Conservation (phyloP, 2,329 filamentous ascomycete species). For the Hypoxylon sp. region DNA sequence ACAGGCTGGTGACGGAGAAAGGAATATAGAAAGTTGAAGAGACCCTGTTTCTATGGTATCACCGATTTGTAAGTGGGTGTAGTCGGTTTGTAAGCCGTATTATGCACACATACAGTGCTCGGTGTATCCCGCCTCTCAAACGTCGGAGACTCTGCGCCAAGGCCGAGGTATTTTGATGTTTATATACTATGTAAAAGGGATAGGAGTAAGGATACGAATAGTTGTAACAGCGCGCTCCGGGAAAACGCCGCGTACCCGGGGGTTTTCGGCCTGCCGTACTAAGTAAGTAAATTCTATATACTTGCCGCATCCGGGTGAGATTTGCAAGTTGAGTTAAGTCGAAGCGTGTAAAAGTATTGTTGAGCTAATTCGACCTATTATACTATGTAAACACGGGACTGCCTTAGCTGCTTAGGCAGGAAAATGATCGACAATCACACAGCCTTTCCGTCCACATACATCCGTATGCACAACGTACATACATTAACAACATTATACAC, state of each 20-base stretch:
- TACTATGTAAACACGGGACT: constrained; percentile 17
- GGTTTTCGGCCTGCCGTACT: constrained; percentile 26
- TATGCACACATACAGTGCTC: constrained; percentile 5
- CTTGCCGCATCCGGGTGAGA: constrained; percentile 33
- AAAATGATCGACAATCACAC: constrained; percentile 39
- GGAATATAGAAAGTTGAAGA: neutral
- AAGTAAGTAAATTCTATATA: constrained; percentile 30
- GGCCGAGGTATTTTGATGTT: neutral
- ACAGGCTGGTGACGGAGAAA: neutral
- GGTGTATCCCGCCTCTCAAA: constrained; percentile 9
- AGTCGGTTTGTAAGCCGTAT: neutral
- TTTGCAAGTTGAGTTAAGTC: constrained; percentile 24
- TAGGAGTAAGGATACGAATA: constrained; percentile 12
- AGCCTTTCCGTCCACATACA: constrained; percentile 12
- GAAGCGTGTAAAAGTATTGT: constrained; percentile 24
- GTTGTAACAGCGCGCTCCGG: constrained; percentile 18
- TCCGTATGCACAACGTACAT: constrained; percentile 6
- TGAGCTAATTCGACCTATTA: constrained; percentile 14
- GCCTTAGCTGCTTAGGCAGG: constrained; percentile 15
- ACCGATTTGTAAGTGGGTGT: constrained; percentile 5
- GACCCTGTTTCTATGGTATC: neutral
- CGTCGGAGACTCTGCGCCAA: constrained; percentile 1
- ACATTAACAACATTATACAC: neutral
- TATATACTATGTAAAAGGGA: neutral
- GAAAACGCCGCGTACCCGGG: constrained; percentile 32